Base-by-base conservation (phyloP, 225 moss, liverwort and hornwort genomes). In the Physcomitrium patens region DNA sequence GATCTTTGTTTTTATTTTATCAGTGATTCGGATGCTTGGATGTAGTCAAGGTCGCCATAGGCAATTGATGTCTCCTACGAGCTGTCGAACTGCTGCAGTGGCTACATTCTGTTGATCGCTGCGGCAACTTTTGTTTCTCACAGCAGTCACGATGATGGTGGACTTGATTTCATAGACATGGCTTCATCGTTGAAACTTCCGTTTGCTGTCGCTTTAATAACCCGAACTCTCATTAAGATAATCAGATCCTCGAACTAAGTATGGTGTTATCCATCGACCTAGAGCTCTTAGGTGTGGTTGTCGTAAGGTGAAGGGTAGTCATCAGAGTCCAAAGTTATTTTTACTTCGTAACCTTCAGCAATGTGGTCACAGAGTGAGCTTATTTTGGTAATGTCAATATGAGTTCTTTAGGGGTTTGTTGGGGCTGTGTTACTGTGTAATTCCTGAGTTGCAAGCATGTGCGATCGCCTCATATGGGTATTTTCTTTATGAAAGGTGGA, bases 401-500 rank as follows among this genome's bases (percentile, higher is more conserved):
- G 61, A 26, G 9, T 20, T 41, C 55, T 51, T 60, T 66, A 43
- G 68, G 54, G 62, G 42, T 23, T 24, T 45, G n/a, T n/a, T n/a
- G n/a, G n/a, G n/a, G n/a, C n/a, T n/a, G n/a, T 37, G 10, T 14
- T n/a, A 19, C 24, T 71, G 47, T 14, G 16, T 59, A 17, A 2
- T 51, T 45, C 56, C 70, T 45, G 6, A 45, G 23, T 58, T 16
- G 17, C 24, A 24, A 28, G 65, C 41, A 76, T 60, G 26, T 77
- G 67, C 61, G 56, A 45, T 66, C 44, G 46, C 55, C 62, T 74
- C 13, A 53, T 55, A 12, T 65, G 60, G 58, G 13, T 64, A 15
- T 23, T 60, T 45, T 27, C 31, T n/a, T 28, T 19, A 65, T 49
- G 71, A 71, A 70, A 90, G 84, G 81, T 13, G 58, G 86, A 77